Conservation (phyloP, 345 rosid species). For the Eucalyptus decipiens region DNA sequence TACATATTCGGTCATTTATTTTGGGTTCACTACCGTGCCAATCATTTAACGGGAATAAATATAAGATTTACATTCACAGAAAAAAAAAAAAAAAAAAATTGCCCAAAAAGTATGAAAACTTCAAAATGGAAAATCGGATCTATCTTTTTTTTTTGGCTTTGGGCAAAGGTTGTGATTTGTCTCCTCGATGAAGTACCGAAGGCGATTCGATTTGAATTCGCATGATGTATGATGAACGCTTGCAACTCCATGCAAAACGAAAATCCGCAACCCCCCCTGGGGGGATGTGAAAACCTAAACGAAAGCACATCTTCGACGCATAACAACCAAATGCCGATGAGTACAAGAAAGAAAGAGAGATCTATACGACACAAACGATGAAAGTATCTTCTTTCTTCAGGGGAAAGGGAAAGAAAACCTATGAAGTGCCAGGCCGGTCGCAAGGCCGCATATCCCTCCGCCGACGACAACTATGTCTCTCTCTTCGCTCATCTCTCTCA, state of each 20-base stretch:
- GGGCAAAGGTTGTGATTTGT: neutral
- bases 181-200: neutral
- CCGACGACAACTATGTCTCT: constrained; percentile 35
- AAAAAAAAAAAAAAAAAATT: too few species aligned
- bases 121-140: neutral
- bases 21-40: neutral
- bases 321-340: neutral
- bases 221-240: neutral
- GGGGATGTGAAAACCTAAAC: neutral
- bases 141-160: neutral
- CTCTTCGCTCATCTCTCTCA: constrained; percentile 1
- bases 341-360: neutral
- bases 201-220: neutral
- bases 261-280: neutral
- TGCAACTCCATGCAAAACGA: neutral
- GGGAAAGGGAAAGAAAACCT: constrained; percentile 4
- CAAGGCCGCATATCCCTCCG: constrained; percentile 57
- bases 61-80: too few species aligned
- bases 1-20: neutral
- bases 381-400: neutral
- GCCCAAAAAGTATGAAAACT: neutral
- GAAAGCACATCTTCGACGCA: neutral
- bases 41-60: too few species aligned
- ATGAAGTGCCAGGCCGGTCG: constrained; percentile 55
- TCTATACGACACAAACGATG: neutral